These are phyloP conservation scores for Magnaporthiopsis incrustans DNA, from an alignment of 2,329 filamentous ascomycete species.

Conservation along the genomic window DNA sequence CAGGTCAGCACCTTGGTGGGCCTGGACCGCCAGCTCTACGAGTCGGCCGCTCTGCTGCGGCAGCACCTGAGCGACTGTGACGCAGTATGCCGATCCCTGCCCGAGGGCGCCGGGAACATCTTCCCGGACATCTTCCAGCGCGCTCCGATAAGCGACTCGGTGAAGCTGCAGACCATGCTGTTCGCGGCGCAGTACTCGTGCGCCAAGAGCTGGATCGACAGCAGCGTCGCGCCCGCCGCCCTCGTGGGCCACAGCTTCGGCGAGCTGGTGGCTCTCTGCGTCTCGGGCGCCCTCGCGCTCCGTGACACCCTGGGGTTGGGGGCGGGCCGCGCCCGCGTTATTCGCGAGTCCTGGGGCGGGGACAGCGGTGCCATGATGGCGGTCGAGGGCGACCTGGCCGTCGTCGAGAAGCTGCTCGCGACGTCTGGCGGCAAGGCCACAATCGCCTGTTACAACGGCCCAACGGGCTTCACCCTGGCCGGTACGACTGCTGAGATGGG, in stretches of 20 bases:
- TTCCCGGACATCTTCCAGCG: conserved; percentile 24
- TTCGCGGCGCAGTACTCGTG: conserved; percentile 31
- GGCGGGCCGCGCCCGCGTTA: conserved; percentile 19
- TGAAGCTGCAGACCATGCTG: conserved; percentile 28
- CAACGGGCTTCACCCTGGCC: conserved; percentile 31
- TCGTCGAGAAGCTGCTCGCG: conserved; percentile 13
- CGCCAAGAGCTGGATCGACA: conserved; percentile 28
- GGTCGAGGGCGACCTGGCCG: conserved; percentile 22
- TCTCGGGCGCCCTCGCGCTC: conserved; percentile 23
- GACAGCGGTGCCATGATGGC: conserved; percentile 32
- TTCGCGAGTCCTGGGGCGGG: conserved; percentile 24
- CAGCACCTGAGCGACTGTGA: conserved; percentile 18
- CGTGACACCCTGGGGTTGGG: conserved; percentile 23
- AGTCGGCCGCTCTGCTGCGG: conserved; percentile 16
- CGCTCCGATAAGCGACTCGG: conserved; percentile 15
- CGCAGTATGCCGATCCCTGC: background rate
- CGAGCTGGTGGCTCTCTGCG: conserved; percentile 30
- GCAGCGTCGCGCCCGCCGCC: conserved; percentile 19
- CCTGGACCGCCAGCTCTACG: conserved; percentile 22
- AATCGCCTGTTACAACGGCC: conserved; percentile 42
- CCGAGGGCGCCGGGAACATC: conserved; percentile 18
- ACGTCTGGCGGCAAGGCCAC: conserved; percentile 1
- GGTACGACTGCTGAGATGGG: conserved; percentile 26
- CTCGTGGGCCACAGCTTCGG: conserved; percentile 35
- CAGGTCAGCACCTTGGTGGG: conserved; percentile 23